Evolutionary conservation across 305 asterid species (phyloP).

Genomic region (Fraxinus paxiana): DNA sequence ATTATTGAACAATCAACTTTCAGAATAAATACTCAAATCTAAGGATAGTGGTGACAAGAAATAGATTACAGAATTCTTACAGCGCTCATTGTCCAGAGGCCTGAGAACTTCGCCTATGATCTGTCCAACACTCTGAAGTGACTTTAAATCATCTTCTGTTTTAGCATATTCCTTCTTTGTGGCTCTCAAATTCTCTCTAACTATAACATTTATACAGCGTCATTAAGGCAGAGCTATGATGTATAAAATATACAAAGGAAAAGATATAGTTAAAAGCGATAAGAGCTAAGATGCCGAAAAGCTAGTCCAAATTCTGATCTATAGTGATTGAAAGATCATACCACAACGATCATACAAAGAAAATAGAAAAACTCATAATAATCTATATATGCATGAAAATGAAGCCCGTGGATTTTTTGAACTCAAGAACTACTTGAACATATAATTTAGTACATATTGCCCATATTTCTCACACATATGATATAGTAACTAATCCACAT

Average conservation of each 20-base stretch:
- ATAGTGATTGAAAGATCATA: constrained; percentile 1
- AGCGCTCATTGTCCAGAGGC: constrained; percentile 92
- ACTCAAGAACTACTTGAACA: not conserved
- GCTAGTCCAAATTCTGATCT: not conserved
- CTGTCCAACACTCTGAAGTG: constrained; percentile 97
- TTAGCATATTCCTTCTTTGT: constrained; percentile 81
- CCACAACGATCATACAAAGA: not conserved
- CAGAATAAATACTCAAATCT: not conserved
- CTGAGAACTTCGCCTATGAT: constrained; percentile 97
- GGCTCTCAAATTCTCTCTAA: constrained; percentile 62
- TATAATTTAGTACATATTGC: not conserved
- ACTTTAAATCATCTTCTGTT: constrained; percentile 93
- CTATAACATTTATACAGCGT: constrained; percentile 30
- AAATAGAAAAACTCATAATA: not conserved
- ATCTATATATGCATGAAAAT: not conserved
- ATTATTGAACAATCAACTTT: not conserved
- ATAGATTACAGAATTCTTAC: constrained; percentile 39
- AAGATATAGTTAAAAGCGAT: not conserved
- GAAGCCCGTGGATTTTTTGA: not conserved
- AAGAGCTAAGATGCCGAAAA: constrained; percentile 2
- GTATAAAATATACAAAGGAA: not conserved
- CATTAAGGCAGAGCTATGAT: not conserved
- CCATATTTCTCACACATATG: not conserved
- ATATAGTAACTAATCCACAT: not conserved
- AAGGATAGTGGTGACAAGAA: not conserved